phyloP scores from a whole-genome alignment of 2,329 filamentous ascomycete species.

The Didymella lethalis region DNA sequence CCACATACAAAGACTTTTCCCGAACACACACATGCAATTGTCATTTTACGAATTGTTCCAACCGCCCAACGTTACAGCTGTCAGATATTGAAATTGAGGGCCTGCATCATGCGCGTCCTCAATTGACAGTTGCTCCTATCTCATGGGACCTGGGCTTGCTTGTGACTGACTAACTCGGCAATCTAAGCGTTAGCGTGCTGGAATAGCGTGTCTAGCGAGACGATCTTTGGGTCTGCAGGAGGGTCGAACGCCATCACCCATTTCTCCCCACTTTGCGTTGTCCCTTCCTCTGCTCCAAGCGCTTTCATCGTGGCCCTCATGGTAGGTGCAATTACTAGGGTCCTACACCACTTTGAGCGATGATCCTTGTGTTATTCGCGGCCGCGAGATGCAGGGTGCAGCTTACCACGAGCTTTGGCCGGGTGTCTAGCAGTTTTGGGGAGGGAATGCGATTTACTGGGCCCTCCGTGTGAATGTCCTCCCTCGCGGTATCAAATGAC shows the following conservation, averaged over 20 bases:
- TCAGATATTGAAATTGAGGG: conserved; percentile 13
- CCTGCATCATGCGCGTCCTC: conserved; percentile 20
- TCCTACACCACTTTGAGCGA: conserved; percentile 9
- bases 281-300: conserved; percentile 12
- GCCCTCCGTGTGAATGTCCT: conserved; percentile 16
- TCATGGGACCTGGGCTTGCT: conserved; percentile 7
- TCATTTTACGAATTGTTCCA: neutral
- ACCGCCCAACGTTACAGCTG: conserved; percentile 14
- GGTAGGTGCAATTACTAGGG: conserved; percentile 8
- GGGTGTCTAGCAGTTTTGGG: conserved; percentile 18
- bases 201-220: conserved; percentile 5
- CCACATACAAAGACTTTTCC: neutral
- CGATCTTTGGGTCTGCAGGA: conserved; percentile 17
- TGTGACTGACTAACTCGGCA: conserved; percentile 17
- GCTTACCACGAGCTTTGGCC: conserved; percentile 5
- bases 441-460: conserved; percentile 23
- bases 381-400: conserved; percentile 8
- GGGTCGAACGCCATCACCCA: conserved; percentile 18
- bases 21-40: conserved; percentile 5
- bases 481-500: conserved; percentile 14
- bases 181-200: conserved; percentile 15
- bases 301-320: conserved; percentile 13
- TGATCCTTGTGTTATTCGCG: conserved; percentile 14
- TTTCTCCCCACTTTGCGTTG: conserved; percentile 19
- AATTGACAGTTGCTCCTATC: conserved; percentile 8